phyloP scores from a whole-genome alignment of 1,284 basidiomycete genomes.

The Exobasidium rhododendri region DNA sequence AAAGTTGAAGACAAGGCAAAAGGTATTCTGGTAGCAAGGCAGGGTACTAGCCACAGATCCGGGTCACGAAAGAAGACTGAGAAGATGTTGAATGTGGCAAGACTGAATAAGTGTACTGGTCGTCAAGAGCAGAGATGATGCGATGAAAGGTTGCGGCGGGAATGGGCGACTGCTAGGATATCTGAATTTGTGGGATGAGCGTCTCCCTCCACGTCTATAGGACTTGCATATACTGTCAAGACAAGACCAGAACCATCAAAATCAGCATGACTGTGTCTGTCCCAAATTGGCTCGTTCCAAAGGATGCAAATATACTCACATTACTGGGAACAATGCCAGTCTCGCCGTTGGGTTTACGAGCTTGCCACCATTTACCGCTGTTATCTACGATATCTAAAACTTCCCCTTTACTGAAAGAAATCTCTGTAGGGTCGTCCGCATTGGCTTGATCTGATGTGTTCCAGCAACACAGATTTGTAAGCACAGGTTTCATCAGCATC shows the following conservation, averaged over 20 bases:
- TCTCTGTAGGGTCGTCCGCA: slow-evolving; percentile 91
- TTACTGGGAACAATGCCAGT: slow-evolving; percentile 64
- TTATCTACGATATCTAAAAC: slow-evolving; percentile 91
- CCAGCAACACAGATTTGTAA: slow-evolving; percentile 63
- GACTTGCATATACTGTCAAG: not conserved
- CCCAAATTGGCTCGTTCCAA: too few relatives aligned
- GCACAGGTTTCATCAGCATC: too few relatives aligned
- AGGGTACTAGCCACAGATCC: too few relatives aligned
- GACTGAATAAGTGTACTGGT: not conserved
- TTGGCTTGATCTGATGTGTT: slow-evolving; percentile 64
- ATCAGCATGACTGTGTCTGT: too few relatives aligned
- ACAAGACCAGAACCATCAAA: too few relatives aligned
- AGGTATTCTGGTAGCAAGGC: too few relatives aligned
- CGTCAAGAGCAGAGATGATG: not conserved
- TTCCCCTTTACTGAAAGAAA: slow-evolving; percentile 90
- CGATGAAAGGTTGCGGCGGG: not conserved
- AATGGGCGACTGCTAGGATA: not conserved
- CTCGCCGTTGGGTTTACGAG: slow-evolving; percentile 75
- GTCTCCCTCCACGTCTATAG: not conserved
- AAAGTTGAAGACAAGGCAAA: not conserved
- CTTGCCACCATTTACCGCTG: slow-evolving; percentile 73
- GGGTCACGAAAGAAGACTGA: not conserved
- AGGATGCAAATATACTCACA: slow-evolving; percentile 3
- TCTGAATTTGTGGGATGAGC: not conserved
- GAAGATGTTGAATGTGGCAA: too few relatives aligned